Percentiles rank a stretch among this genome's conserved stretches.
Evolutionary conservation across 2,329 filamentous ascomycete species (phyloP).

Genomic region (Aspergillus sp.): DNA sequence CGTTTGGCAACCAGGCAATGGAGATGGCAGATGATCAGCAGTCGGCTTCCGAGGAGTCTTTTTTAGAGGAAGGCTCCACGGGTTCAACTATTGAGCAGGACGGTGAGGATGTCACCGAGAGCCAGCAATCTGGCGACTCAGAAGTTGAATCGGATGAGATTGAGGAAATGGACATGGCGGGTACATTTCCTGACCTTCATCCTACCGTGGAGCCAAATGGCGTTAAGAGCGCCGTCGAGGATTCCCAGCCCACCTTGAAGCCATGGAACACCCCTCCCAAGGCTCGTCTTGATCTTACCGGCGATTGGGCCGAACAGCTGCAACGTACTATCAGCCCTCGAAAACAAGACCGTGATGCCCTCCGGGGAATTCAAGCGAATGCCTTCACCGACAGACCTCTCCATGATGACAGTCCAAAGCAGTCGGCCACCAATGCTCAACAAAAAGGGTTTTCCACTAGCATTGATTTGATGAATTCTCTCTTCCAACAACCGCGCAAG

Average conservation of each 20-base stretch:
- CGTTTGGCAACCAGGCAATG: constrained; percentile 66
- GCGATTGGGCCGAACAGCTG: constrained; percentile 91
- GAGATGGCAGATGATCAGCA: constrained; percentile 50
- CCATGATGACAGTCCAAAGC: constrained; percentile 31
- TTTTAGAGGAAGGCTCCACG: constrained; percentile 91
- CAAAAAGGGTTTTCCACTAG: constrained; percentile 75
- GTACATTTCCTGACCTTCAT: constrained; percentile 71
- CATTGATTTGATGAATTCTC: constrained; percentile 93
- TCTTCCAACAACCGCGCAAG: constrained; percentile 68
- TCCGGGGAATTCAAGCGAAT: constrained; percentile 63
- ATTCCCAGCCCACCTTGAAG: constrained; percentile 32
- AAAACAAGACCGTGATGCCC: constrained; percentile 79
- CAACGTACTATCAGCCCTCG: constrained; percentile 90
- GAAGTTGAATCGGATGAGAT: constrained; percentile 62
- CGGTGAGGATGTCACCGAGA: constrained; percentile 48
- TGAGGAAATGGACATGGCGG: constrained; percentile 79
- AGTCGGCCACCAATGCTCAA: constrained; percentile 16
- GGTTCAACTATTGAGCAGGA: constrained; percentile 67
- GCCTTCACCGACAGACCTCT: constrained; percentile 51
- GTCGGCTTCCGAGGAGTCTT: constrained; percentile 60
- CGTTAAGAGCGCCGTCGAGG: constrained; percentile 46
- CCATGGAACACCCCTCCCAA: constrained; percentile 52
- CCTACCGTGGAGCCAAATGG: constrained; percentile 71
- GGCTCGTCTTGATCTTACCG: constrained; percentile 57
- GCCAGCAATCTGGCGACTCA: constrained; percentile 60